Conservation (phyloP, 2,329 filamentous ascomycete genomes). For the Fusarium foetens region DNA sequence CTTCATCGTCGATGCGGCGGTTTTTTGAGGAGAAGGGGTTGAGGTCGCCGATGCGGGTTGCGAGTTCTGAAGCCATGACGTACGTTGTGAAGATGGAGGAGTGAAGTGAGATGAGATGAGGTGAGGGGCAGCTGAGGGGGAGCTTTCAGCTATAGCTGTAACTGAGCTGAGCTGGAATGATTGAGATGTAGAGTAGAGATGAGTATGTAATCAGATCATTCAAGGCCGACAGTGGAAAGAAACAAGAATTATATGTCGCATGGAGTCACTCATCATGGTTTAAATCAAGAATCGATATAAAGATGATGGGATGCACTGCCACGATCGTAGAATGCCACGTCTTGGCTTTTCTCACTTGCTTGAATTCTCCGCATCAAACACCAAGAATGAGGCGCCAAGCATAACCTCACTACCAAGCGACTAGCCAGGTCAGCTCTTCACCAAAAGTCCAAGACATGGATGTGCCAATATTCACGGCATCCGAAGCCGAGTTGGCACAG, state of each 20-base stretch:
- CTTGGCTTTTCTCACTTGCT: constrained; percentile 13
- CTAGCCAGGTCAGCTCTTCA: not conserved
- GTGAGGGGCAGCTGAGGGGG: constrained; percentile 28
- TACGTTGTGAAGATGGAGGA: not conserved
- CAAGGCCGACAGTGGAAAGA: not conserved
- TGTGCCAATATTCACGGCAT: constrained; percentile 10
- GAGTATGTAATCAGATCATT: not conserved
- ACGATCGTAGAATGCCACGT: constrained; percentile 4
- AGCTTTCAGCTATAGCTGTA: constrained; percentile 3
- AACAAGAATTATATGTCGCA: not conserved
- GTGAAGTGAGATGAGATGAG: constrained; percentile 30
- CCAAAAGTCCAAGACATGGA: constrained; percentile 2
- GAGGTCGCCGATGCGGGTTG: constrained; percentile 44
- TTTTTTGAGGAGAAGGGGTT: constrained; percentile 47
- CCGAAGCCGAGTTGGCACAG: constrained; percentile 26
- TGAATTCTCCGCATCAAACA: not conserved
- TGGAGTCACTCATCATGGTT: not conserved
- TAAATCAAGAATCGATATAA: constrained; percentile 9
- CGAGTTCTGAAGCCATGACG: constrained; percentile 43
- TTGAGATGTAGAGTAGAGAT: not conserved
- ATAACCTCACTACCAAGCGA: not conserved
- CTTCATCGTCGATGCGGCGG: constrained; percentile 47
- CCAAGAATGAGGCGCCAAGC: constrained; percentile 5
- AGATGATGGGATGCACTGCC: constrained; percentile 23
- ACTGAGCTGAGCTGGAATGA: not conserved